A percentile compares a stretch with the other conserved stretches of the same genome.
phyloP scores from a whole-genome alignment of 2,329 filamentous ascomycete species.

The Penicillium sp. region DNA sequence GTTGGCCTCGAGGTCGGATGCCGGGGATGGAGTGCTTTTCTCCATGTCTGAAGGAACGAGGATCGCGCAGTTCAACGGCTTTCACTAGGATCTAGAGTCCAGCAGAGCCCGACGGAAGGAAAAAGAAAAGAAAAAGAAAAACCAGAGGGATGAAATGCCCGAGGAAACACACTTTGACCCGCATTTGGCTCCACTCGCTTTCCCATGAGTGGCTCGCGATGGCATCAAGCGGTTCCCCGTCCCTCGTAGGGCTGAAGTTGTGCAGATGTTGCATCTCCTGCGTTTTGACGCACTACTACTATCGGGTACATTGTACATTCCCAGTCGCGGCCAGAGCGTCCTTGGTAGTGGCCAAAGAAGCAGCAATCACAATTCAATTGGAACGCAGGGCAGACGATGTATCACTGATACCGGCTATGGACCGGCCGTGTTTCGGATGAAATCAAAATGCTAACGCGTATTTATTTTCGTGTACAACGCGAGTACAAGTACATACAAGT shows the following conservation, averaged over 20 bases:
- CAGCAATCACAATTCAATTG: too few relatives aligned
- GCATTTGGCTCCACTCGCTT: background rate
- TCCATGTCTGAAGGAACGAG: conserved; percentile 13
- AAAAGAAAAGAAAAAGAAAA: background rate
- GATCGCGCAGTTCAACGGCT: background rate
- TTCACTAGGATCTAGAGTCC: background rate
- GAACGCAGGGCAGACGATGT: too few relatives aligned
- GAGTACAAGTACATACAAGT: too few relatives aligned
- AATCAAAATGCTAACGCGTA: too few relatives aligned
- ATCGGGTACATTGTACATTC: too few relatives aligned
- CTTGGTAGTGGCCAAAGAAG: too few relatives aligned
- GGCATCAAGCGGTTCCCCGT: background rate
- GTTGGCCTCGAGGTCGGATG: conserved; percentile 22
- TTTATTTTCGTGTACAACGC: too few relatives aligned
- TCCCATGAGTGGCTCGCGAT: background rate
- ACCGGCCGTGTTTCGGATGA: too few relatives aligned
- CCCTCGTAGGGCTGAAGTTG: background rate
- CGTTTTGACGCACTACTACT: too few relatives aligned
- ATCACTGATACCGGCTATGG: too few relatives aligned
- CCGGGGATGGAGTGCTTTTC: conserved; percentile 12
- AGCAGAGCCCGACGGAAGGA: background rate
- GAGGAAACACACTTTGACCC: background rate
- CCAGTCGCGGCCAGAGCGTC: too few relatives aligned
- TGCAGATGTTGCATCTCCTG: too few relatives aligned
- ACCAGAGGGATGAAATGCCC: background rate